These are phyloP conservation scores for Pseudoperonospora humuli DNA, from an alignment of 352 stramenopile genomes.

Conservation along the genomic window DNA sequence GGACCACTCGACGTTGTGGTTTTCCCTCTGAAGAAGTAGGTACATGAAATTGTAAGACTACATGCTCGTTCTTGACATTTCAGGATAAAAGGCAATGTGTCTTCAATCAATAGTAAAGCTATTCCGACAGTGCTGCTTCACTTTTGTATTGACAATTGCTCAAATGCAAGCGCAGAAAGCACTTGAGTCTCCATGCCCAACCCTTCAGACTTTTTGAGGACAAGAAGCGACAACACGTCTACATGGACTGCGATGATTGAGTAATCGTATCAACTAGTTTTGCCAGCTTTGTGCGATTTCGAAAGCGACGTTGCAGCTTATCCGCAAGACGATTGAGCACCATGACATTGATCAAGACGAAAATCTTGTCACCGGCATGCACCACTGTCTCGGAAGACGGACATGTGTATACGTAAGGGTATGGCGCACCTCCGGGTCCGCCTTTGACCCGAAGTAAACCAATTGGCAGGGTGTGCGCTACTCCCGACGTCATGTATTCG, in stretches of 20 bases:
- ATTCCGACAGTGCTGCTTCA: no score
- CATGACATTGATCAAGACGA: slow-evolving; percentile 71
- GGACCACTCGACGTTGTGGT: slow-evolving; percentile 24
- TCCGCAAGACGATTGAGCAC: slow-evolving; percentile 64
- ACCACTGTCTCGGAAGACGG: slow-evolving; percentile 51
- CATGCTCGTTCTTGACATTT: no score
- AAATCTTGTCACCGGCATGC: slow-evolving; percentile 68
- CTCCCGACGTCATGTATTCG: slow-evolving; percentile 61
- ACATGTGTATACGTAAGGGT: slow-evolving; percentile 80
- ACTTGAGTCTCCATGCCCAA: background rate
- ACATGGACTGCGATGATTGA: slow-evolving; percentile 10
- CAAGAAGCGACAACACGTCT: background rate
- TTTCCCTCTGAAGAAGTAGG: slow-evolving; percentile 5
- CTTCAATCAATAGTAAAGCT: slow-evolving; percentile 3
- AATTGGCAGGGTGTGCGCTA: slow-evolving; percentile 69
- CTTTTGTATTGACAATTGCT: no score
- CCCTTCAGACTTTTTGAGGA: no score
- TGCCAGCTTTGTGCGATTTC: slow-evolving; percentile 26
- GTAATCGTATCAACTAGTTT: slow-evolving; percentile 19
- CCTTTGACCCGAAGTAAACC: slow-evolving; percentile 54
- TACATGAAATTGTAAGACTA: no score
- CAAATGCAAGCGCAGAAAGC: no score
- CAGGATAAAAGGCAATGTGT: no score
- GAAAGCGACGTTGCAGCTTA: slow-evolving; percentile 70
- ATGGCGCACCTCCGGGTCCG: slow-evolving; percentile 36